These are phyloP conservation scores for Arthonia radiata DNA, from an alignment of 495 filamentous ascomycete genomes.

Conservation along the genomic window DNA sequence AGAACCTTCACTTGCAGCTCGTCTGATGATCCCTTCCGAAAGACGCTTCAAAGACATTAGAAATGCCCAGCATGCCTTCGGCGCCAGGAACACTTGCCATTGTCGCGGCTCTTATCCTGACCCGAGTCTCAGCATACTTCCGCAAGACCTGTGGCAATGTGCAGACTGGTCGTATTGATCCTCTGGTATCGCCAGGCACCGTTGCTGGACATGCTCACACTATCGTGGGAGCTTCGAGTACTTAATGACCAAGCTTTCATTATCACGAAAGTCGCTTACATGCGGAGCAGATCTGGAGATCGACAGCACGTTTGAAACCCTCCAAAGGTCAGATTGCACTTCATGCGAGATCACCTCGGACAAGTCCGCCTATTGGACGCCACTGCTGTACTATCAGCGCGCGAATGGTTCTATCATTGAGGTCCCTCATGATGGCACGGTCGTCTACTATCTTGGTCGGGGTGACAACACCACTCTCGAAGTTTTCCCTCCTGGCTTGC, in stretches of 20 bases:
- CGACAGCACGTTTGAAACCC: constrained; percentile 20
- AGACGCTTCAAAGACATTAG: no score
- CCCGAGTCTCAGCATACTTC: no score
- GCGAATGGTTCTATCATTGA: constrained; percentile 17
- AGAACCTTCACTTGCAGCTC: no score
- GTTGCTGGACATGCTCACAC: constrained; percentile 13
- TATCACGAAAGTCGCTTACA: constrained; percentile 1
- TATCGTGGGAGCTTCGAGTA: constrained; percentile 14
- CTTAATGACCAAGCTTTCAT: background rate
- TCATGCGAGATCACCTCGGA: constrained; percentile 39
- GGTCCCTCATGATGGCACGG: constrained; percentile 16
- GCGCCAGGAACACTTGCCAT: no score
- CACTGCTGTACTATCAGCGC: constrained; percentile 36
- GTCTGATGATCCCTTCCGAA: no score
- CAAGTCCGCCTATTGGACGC: constrained; percentile 47
- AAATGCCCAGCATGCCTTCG: no score
- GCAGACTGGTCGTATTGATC: constrained; percentile 16
- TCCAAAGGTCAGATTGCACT: constrained; percentile 30
- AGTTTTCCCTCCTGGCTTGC: constrained; percentile 20
- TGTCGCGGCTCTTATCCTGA: no score
- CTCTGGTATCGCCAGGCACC: constrained; percentile 10
- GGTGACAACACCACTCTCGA: constrained; percentile 12
- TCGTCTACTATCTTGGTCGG: constrained; percentile 20
- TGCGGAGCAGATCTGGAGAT: constrained; percentile 20
- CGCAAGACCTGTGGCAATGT: constrained; percentile 13